Conservation (phyloP, 305 asterid species). For the Withania somnifera region DNA sequence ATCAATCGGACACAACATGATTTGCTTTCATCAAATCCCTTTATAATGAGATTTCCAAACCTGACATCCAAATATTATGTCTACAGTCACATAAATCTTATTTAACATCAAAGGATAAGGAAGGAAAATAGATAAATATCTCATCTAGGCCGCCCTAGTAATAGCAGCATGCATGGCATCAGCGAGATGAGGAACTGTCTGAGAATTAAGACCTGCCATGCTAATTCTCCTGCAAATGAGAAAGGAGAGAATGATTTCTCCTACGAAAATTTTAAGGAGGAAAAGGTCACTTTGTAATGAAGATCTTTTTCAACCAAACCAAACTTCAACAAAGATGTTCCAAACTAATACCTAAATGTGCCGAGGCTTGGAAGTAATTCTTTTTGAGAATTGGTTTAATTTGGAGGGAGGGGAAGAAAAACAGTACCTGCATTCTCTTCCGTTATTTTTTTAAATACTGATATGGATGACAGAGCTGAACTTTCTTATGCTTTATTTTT, state of each 20-base stretch:
- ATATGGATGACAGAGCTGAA: background rate
- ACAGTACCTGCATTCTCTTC: background rate
- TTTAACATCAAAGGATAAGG: background rate
- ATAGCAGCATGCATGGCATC: conserved; percentile 81
- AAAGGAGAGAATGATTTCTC: background rate
- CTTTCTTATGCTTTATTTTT: background rate
- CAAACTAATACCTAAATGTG: background rate
- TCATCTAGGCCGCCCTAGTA: conserved; percentile 23
- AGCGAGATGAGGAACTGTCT: conserved; percentile 60
- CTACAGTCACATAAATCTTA: background rate
- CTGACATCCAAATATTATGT: background rate
- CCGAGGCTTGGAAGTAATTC: background rate
- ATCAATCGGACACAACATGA: background rate
- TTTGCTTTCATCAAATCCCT: background rate
- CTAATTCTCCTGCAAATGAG: conserved; percentile 57
- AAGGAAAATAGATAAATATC: background rate
- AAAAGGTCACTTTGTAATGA: background rate
- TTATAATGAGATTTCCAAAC: background rate
- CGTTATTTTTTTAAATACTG: background rate
- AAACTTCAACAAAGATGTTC: background rate
- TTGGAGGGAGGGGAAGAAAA: background rate
- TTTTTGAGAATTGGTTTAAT: background rate
- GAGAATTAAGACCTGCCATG: conserved; percentile 84
- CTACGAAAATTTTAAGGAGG: background rate
- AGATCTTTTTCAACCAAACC: background rate